Base-by-base conservation (phyloP, 139 green algal species). In the Chlamydomonas applanata region DNA sequence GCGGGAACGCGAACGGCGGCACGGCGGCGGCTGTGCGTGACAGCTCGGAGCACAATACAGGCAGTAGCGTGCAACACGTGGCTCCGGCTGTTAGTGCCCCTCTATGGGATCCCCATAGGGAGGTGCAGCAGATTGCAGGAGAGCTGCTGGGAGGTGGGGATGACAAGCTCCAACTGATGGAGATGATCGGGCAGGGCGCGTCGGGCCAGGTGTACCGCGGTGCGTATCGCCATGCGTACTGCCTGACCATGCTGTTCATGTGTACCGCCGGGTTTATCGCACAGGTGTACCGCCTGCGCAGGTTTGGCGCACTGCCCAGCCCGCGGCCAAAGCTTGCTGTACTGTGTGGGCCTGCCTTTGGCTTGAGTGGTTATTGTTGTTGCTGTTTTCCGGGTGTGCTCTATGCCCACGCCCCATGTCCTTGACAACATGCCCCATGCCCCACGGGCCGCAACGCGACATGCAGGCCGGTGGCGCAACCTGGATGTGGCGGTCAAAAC, bases 171-270 rank as follows among this genome's bases (percentile, higher is more conserved):
- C 13, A 29, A 4, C 59, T 66, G n/a, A 22, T 66, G 59, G 59
- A 66, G 59, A 24, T 66, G n/a, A 66, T 66, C 30, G 59, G 59
- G 4, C 59, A 66, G 30, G 59, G 59, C n/a, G 59, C 59, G n/a
- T 66, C 59, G 17, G 59, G 59, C 4, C 59, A 66, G 25, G 59
- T 66, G 59, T 66, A 66, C 59, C 22, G 59, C 34, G 59, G 59
- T 66, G 59, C 59, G 59, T 30, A n/a, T n/a, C n/a, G n/a, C n/a
- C n/a, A n/a, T n/a, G n/a, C n/a, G n/a, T n/a, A n/a, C n/a, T n/a
- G n/a, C n/a, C n/a, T n/a, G n/a, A n/a, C n/a, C n/a, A n/a, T n/a
- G n/a, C n/a, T n/a, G n/a, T n/a, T n/a, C n/a, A n/a, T n/a, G n/a
- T n/a, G n/a, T n/a, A n/a, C n/a, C n/a, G n/a, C n/a, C n/a, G n/a